Evolutionary conservation across 148 eudicot genomes (phyloP).

Genomic region (Rhododendron ferrugineum): DNA sequence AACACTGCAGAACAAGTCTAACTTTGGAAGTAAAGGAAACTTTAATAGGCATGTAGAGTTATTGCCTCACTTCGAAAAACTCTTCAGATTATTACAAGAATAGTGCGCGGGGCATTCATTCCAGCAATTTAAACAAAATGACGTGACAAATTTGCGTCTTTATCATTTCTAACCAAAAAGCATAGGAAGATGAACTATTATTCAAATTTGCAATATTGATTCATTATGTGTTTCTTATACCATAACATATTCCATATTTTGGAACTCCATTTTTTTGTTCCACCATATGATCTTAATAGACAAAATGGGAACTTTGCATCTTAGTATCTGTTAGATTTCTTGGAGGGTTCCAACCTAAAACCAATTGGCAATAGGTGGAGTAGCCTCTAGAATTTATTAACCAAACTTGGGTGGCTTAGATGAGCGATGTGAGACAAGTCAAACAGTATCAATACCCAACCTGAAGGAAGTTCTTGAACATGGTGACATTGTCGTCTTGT

Average conservation of each 20-base stretch:
- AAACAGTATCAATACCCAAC: slow-evolving; percentile 23
- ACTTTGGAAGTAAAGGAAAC: neutral
- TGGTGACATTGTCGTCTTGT: slow-evolving; percentile 48
- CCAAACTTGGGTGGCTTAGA: too few species aligned
- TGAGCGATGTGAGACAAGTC: too few species aligned
- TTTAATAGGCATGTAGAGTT: neutral
- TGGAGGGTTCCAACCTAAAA: too few species aligned
- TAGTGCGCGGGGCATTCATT: neutral
- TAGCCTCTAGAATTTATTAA: too few species aligned
- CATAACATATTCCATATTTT: neutral
- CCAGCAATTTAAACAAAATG: neutral
- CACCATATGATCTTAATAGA: neutral
- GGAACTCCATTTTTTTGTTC: neutral
- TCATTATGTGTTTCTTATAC: neutral
- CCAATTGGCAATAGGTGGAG: too few species aligned
- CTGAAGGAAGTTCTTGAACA: slow-evolving; percentile 71
- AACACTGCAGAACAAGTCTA: too few species aligned
- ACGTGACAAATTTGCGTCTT: neutral
- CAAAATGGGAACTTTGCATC: neutral
- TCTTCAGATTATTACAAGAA: neutral
- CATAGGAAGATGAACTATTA: neutral
- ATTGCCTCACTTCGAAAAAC: neutral
- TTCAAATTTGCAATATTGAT: neutral
- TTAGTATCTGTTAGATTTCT: too few species aligned
- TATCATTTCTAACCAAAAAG: neutral